Conservation (phyloP, 2,329 filamentous ascomycete genomes). For the Ceratocystis albifundus region DNA sequence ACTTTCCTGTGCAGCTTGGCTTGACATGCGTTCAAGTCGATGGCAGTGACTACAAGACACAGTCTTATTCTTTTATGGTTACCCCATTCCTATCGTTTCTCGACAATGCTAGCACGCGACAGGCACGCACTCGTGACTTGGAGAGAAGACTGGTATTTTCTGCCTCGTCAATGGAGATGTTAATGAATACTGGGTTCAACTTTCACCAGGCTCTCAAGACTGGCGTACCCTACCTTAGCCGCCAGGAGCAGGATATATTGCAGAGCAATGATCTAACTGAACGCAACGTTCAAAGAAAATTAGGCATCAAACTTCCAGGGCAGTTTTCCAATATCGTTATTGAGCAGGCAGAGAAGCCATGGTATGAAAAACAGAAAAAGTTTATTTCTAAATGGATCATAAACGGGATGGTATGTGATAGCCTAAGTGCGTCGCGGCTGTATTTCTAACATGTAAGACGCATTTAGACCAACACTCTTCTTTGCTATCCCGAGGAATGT, state of each 20-base stretch:
- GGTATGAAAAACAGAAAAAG: background rate
- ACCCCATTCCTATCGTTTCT: constrained; percentile 27
- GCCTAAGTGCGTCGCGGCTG: background rate
- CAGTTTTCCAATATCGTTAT: background rate
- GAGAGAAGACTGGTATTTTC: constrained; percentile 26
- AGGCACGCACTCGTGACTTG: background rate
- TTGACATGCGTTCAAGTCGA: constrained; percentile 28
- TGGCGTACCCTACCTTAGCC: constrained; percentile 30
- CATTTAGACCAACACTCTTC: background rate
- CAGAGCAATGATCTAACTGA: background rate
- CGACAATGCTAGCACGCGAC: background rate
- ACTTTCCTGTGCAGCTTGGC: constrained; percentile 31
- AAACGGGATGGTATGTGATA: background rate
- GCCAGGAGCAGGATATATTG: background rate
- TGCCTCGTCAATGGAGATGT: constrained; percentile 28
- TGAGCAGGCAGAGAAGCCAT: background rate
- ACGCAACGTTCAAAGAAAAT: background rate
- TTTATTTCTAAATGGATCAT: background rate
- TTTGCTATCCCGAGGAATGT: background rate
- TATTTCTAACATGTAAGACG: background rate
- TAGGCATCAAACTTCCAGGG: background rate
- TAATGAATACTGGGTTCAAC: constrained; percentile 27
- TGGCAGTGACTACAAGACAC: constrained; percentile 25
- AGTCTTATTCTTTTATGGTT: constrained; percentile 29
- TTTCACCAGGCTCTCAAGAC: constrained; percentile 26